phyloP scores from a whole-genome alignment of 192 early-diverging fungal species.

The Polychytrium aggregatum region DNA sequence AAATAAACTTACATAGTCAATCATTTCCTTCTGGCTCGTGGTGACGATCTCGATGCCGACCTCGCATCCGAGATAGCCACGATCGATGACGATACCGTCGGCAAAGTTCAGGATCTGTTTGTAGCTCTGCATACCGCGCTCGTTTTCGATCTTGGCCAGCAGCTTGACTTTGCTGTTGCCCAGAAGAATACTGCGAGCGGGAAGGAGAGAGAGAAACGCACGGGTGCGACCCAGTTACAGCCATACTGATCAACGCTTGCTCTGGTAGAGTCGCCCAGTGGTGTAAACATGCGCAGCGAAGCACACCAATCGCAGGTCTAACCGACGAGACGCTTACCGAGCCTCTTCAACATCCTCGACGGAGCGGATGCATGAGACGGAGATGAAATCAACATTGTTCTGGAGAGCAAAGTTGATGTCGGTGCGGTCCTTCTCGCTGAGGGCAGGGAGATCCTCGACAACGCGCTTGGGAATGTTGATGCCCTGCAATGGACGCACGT shows the following conservation, averaged over 20 bases:
- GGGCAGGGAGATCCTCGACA: constrained; percentile 41
- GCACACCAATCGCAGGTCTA: constrained; percentile 1
- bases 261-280: neutral
- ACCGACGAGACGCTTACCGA: no score
- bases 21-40: constrained; percentile 49
- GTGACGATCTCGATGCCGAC: constrained; percentile 43
- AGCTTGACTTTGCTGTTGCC: constrained; percentile 44
- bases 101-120: constrained; percentile 37
- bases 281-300: neutral
- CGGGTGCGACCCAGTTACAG: no score
- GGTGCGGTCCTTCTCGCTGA: constrained; percentile 38
- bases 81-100: constrained; percentile 49
- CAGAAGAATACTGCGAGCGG: constrained; percentile 28
- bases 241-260: neutral
- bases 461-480: constrained; percentile 43
- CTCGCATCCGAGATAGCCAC: constrained; percentile 48
- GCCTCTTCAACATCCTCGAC: constrained; percentile 41
- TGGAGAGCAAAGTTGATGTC: constrained; percentile 37
- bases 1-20: constrained; percentile 23
- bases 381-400: constrained; percentile 38
- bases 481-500: no score
- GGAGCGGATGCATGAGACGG: constrained; percentile 43
- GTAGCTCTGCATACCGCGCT: constrained; percentile 43
- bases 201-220: neutral
- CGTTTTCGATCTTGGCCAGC: constrained; percentile 51